Percentiles rank a stretch among this genome's conserved stretches.
These are phyloP conservation scores for Bacidia gigantensis DNA, from an alignment of 495 filamentous ascomycete genomes.

Conservation along the genomic window DNA sequence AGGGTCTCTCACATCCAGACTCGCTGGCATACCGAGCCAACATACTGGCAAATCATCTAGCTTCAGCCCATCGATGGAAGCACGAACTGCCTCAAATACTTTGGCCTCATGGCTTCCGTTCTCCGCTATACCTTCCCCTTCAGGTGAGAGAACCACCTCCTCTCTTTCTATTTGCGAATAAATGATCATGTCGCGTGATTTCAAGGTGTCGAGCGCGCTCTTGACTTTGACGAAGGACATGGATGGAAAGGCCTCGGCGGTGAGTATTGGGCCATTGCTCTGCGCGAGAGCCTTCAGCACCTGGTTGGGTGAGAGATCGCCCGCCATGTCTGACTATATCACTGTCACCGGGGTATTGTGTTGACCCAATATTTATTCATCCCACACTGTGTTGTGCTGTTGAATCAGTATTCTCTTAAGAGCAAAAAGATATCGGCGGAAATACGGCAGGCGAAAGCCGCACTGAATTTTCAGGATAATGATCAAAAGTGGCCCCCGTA, in stretches of 20 bases:
- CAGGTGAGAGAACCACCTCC: conserved; percentile 60
- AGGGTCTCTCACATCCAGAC: conserved; percentile 2
- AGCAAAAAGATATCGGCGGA: too few relatives aligned
- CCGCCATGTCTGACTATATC: conserved; percentile 6
- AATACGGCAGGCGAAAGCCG: too few relatives aligned
- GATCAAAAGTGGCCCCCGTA: too few relatives aligned
- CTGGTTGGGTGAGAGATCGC: conserved; percentile 17
- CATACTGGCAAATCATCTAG: conserved; percentile 56
- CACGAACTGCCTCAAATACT: conserved; percentile 74
- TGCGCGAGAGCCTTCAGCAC: conserved; percentile 55
- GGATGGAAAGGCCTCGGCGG: conserved; percentile 62
- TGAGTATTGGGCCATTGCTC: conserved; percentile 50
- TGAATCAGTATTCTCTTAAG: not conserved
- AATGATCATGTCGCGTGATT: conserved; percentile 67
- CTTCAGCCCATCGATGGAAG: conserved; percentile 64
- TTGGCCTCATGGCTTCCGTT: conserved; percentile 91
- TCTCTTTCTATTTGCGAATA: conserved; percentile 75
- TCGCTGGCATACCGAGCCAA: conserved; percentile 19
- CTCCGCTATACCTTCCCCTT: conserved; percentile 61
- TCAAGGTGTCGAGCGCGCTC: conserved; percentile 73
- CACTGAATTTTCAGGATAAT: too few relatives aligned
- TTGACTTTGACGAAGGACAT: conserved; percentile 60
- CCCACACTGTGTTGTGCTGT: not conserved
- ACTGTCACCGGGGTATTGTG: not conserved
- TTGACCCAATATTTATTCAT: not conserved